A percentile compares a stretch with the other conserved stretches of the same genome.
These are phyloP conservation scores for Catharanthus roseus DNA, from an alignment of 257 asterid genomes.

Conservation along the genomic window DNA sequence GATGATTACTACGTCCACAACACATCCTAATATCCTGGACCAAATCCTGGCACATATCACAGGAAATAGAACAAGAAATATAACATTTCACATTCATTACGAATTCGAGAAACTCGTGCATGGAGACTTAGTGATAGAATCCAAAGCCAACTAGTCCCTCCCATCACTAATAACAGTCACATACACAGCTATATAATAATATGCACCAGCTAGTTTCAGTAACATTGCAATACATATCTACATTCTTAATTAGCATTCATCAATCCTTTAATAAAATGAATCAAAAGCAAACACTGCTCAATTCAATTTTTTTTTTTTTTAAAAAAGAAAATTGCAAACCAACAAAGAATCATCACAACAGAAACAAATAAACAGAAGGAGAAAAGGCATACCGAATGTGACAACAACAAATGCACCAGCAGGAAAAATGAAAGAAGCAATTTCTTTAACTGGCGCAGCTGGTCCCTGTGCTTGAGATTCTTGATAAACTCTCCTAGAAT, in stretches of 20 bases:
- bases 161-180: too few relatives aligned
- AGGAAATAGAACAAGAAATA: neutral
- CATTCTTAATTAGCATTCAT: too few relatives aligned
- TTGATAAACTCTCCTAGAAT: slow-evolving; percentile 57
- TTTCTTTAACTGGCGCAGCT: slow-evolving; percentile 39
- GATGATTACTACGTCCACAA: neutral
- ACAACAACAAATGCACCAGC: slow-evolving; percentile 66
- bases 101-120: neutral
- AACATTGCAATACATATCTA: too few relatives aligned
- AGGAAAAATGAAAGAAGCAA: slow-evolving; percentile 56
- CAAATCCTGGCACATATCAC: neutral
- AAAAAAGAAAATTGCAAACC: neutral
- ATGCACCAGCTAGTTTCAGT: too few relatives aligned
- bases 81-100: neutral
- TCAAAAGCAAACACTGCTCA: too few relatives aligned
- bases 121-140: too few relatives aligned
- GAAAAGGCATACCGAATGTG: slow-evolving; percentile 53
- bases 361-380: too few relatives aligned
- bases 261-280: too few relatives aligned
- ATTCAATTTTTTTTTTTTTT: too few relatives aligned
- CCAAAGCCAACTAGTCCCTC: too few relatives aligned
- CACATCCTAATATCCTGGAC: neutral
- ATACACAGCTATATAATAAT: too few relatives aligned
- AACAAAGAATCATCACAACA: too few relatives aligned
- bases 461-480: slow-evolving; percentile 59